Conservation (phyloP, 768 basidiomycete genomes). For the Artomyces pyxidatus region DNA sequence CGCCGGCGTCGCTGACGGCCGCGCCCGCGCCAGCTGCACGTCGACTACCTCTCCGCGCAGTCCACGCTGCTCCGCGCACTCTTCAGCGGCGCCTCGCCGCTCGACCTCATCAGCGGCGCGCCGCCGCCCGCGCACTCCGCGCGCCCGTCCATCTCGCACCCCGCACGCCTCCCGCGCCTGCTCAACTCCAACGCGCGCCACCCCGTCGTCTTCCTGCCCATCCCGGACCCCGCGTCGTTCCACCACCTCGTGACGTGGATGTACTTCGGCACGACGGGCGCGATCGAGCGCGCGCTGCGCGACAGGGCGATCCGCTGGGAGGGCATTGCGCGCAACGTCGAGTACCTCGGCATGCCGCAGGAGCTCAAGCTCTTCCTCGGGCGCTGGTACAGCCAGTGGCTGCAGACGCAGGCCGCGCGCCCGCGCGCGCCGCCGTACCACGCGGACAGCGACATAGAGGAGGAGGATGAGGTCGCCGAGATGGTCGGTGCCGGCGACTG, state of each 20-base stretch:
- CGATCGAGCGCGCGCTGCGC: constrained; percentile 62
- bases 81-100: constrained; percentile 57
- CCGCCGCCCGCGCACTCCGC: constrained; percentile 9
- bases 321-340: constrained; percentile 81
- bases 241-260: constrained; percentile 71
- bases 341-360: constrained; percentile 71
- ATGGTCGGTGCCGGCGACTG: constrained; percentile 27
- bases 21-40: constrained; percentile 75
- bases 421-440: constrained; percentile 36
- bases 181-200: constrained; percentile 58
- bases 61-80: constrained; percentile 66
- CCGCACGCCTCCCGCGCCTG: constrained; percentile 51
- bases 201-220: constrained; percentile 63
- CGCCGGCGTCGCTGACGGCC: too few species aligned
- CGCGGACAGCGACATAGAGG: constrained; percentile 22
- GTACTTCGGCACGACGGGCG: constrained; percentile 65
- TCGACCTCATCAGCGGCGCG: constrained; percentile 44
- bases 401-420: constrained; percentile 43
- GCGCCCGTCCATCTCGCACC: constrained; percentile 31
- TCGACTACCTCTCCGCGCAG: constrained; percentile 77
- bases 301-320: constrained; percentile 70
- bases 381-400: constrained; percentile 65
- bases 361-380: constrained; percentile 75
- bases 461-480: constrained; percentile 21
- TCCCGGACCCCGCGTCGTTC: constrained; percentile 68